These are phyloP conservation scores for Grosmannia serpens DNA, from an alignment of 2,329 filamentous ascomycete genomes.

Conservation along the genomic window DNA sequence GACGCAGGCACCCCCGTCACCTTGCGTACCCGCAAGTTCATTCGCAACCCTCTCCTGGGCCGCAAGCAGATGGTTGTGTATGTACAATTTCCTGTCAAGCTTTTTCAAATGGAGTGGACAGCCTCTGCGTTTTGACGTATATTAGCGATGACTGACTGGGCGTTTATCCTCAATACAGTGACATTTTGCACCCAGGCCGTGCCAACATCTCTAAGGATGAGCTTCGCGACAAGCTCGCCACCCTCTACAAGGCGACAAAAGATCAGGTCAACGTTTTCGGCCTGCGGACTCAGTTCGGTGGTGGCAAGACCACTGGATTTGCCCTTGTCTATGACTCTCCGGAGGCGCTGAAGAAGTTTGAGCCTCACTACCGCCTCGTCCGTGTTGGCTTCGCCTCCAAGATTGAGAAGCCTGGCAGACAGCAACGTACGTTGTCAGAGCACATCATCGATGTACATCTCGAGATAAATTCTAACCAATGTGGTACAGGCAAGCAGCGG, in stretches of 20 bases:
- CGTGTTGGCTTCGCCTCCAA: slow-evolving; percentile 86
- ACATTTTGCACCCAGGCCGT: slow-evolving; percentile 98
- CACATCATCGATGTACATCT: background rate
- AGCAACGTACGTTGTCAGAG: slow-evolving; percentile 67
- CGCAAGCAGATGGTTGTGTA: slow-evolving; percentile 99
- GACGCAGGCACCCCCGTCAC: slow-evolving; percentile 68
- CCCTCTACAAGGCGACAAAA: slow-evolving; percentile 97
- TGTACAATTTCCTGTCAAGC: slow-evolving; percentile 34
- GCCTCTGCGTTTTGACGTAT: background rate
- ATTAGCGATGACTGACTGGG: background rate
- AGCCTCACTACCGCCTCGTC: slow-evolving; percentile 95
- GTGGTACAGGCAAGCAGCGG: slow-evolving; percentile 85
- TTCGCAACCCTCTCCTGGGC: slow-evolving; percentile 97
- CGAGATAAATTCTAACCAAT: background rate
- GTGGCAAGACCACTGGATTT: slow-evolving; percentile 98
- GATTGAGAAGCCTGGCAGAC: slow-evolving; percentile 94
- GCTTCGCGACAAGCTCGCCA: slow-evolving; percentile 86
- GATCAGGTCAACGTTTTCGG: slow-evolving; percentile 97
- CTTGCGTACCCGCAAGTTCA: slow-evolving; percentile 99
- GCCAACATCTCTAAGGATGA: slow-evolving; percentile 99
- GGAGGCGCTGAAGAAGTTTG: slow-evolving; percentile 99
- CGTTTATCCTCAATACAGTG: slow-evolving; percentile 46
- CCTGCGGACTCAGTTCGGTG: slow-evolving; percentile 97
- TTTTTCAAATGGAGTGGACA: background rate
- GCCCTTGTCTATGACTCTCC: slow-evolving; percentile 96